phyloP scores from a whole-genome alignment of 164 flowering plant genomes.

The Aristolochia contorta region DNA sequence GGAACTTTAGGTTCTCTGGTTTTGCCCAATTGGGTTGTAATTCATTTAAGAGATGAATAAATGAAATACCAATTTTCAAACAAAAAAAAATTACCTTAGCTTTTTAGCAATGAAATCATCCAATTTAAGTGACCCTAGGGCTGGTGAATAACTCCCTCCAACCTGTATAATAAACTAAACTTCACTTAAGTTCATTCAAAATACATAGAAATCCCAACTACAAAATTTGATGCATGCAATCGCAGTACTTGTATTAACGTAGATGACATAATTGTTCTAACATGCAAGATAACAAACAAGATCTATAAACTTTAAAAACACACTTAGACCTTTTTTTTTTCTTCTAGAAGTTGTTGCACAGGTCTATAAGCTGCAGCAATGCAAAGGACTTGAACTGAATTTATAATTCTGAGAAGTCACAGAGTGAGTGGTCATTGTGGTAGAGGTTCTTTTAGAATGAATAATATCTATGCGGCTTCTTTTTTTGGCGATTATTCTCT shows the following conservation, averaged over 20 bases:
- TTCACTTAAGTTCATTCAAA: neutral
- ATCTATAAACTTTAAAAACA: neutral
- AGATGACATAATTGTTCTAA: neutral
- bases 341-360: conserved; percentile 69
- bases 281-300: neutral
- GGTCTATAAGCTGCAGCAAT: conserved; percentile 96
- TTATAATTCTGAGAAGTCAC: too few relatives aligned
- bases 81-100: too few relatives aligned
- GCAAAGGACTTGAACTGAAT: conserved; percentile 31
- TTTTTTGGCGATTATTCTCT: too few relatives aligned
- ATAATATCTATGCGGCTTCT: too few relatives aligned
- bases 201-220: neutral
- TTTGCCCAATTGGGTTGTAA: too few relatives aligned
- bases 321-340: conserved; percentile 44
- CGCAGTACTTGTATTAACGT: neutral
- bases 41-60: too few relatives aligned
- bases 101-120: conserved; percentile 75
- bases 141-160: conserved; percentile 14
- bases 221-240: neutral
- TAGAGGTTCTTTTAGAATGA: too few relatives aligned
- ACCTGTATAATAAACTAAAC: conserved; percentile 26
- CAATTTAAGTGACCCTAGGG: conserved; percentile 54
- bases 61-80: too few relatives aligned
- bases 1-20: too few relatives aligned
- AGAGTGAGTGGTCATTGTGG: too few relatives aligned